Evolutionary conservation across 139 green algal genomes (phyloP).

Genomic region (Trebouxia sp.): DNA sequence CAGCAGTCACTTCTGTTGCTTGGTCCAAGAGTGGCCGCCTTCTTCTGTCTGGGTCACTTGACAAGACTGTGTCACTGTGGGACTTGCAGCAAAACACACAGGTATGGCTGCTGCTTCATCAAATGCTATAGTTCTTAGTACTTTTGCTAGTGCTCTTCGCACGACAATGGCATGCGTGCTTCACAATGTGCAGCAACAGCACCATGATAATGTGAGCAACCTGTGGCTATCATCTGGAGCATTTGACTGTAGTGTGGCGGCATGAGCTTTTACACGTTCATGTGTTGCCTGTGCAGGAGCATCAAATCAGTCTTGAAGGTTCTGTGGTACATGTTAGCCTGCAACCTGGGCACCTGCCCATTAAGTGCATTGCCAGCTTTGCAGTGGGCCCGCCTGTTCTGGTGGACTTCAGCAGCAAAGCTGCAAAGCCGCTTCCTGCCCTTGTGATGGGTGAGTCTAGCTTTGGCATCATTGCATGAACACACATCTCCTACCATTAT

Average conservation of each 20-base stretch:
- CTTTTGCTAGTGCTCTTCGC: too few relatives aligned
- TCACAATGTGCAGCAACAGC: too few relatives aligned
- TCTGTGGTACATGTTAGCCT: constrained; percentile 37
- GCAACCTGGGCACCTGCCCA: constrained; percentile 27
- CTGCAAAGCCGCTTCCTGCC: background rate
- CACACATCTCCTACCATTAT: too few relatives aligned
- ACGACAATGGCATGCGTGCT: too few relatives aligned
- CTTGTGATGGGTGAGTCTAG: background rate
- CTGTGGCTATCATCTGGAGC: too few relatives aligned
- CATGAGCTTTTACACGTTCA: too few relatives aligned
- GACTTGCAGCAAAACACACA: constrained; percentile 52
- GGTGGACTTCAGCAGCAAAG: constrained; percentile 43
- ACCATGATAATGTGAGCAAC: background rate
- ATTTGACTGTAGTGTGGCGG: too few relatives aligned
- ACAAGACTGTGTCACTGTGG: constrained; percentile 66
- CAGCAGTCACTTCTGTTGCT: constrained; percentile 56
- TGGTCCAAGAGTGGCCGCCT: constrained; percentile 76
- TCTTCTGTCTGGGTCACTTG: constrained; percentile 56
- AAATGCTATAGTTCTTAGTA: background rate
- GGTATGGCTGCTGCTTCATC: constrained; percentile 2
- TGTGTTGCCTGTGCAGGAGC: constrained; percentile 30
- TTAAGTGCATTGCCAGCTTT: constrained; percentile 47
- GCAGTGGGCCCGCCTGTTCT: constrained; percentile 50
- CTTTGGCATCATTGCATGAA: too few relatives aligned
- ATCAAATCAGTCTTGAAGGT: background rate